A percentile compares a stretch with the other conserved stretches of the same genome.
phyloP scores from a whole-genome alignment of 768 basidiomycete genomes.

The Suillus sp. region DNA sequence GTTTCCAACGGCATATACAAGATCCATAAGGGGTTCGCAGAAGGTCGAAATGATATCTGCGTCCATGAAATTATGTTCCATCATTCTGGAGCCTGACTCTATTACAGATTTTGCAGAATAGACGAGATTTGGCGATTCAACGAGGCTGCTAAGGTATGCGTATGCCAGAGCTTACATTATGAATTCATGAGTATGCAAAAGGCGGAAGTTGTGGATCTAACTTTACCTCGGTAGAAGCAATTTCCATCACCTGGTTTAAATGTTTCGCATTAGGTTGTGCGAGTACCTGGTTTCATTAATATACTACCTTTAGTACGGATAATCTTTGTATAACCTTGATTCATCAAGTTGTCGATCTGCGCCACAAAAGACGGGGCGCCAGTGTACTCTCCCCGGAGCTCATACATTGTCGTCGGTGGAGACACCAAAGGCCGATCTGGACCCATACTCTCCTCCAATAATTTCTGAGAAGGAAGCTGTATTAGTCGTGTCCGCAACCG shows the following conservation, averaged over 20 bases:
- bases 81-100: constrained; percentile 44
- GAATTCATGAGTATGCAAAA: constrained; percentile 19
- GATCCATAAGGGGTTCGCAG: constrained; percentile 57
- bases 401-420: constrained; percentile 50
- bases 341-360: constrained; percentile 74
- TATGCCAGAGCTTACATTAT: constrained; percentile 65
- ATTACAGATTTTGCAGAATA: constrained; percentile 52
- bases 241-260: constrained; percentile 71
- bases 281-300: constrained; percentile 9
- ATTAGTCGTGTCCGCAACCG: not conserved
- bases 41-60: constrained; percentile 73
- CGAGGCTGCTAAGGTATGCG: constrained; percentile 74
- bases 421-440: constrained; percentile 56
- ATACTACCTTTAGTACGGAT: constrained; percentile 70
- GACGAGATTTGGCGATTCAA: constrained; percentile 47
- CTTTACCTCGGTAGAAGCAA: constrained; percentile 88
- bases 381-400: constrained; percentile 65
- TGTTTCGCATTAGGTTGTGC: constrained; percentile 5
- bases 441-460: constrained; percentile 41
- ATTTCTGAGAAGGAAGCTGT: constrained; percentile 29
- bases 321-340: constrained; percentile 63
- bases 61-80: constrained; percentile 65
- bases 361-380: constrained; percentile 60
- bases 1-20: constrained; percentile 49
- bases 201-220: constrained; percentile 5